Conservation (phyloP, 2,329 filamentous ascomycete species). For the Apiospora saccharicola region DNA sequence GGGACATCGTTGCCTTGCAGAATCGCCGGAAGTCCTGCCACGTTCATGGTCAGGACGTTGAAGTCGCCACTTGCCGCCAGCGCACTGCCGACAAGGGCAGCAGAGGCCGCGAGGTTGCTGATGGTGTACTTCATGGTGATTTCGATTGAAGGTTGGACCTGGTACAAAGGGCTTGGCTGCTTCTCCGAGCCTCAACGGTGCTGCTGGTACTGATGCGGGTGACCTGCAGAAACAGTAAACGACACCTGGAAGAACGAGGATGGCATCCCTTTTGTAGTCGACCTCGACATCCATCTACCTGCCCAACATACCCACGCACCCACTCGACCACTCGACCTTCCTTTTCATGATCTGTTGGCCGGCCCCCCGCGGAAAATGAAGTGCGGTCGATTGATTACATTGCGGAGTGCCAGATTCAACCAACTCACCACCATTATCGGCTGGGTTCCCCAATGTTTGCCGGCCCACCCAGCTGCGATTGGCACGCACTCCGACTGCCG, state of each 20-base stretch:
- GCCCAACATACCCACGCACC: not conserved
- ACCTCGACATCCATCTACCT: not conserved
- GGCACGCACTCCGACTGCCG: not conserved
- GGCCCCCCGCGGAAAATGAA: not conserved
- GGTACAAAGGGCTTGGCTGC: not conserved
- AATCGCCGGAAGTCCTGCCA: conserved; percentile 44
- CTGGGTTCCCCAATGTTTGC: conserved; percentile 13
- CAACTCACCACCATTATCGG: not conserved
- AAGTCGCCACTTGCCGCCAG: conserved; percentile 37
- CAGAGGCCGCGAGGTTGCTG: conserved; percentile 22
- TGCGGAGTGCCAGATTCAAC: not conserved
- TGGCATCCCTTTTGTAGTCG: conserved; percentile 7
- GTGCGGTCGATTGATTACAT: not conserved
- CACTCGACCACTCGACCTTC: not conserved
- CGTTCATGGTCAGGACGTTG: conserved; percentile 42
- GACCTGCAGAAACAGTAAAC: not conserved
- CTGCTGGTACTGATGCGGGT: conserved; percentile 6
- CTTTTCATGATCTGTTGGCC: not conserved
- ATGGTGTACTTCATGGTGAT: conserved; percentile 24
- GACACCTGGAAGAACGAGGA: not conserved
- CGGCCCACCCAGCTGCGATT: conserved; percentile 10
- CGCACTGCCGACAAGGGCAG: conserved; percentile 21
- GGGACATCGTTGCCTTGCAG: conserved; percentile 67
- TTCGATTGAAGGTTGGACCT: not conserved
- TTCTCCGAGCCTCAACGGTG: not conserved